Base-by-base conservation (phyloP, 345 rosid genomes). In the Syzygium aqueum region DNA sequence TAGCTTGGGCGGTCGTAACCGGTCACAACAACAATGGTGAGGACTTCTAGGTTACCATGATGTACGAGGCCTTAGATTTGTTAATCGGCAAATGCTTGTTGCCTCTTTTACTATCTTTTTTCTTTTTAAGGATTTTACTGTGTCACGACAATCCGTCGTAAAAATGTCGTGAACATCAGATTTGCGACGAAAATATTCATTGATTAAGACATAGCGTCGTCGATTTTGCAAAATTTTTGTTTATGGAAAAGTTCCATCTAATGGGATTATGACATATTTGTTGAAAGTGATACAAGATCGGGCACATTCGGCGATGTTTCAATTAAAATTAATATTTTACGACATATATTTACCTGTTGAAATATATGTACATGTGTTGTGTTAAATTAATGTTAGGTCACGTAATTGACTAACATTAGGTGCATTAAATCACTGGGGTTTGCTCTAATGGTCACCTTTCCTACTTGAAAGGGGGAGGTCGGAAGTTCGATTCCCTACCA, bases 101-200 rank as follows among this genome's bases (percentile, higher is more conserved):
- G 2, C 4, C 37, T n/a, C 19, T n/a, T n/a, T n/a, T 27, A 57
- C 25, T 57, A 11, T 25, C 3, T 25, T 27, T 27, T n/a, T 61
- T 27, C 3, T 61, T 61, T 61, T 27, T 3, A 5, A 12, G n/a
- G 28, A n/a, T 2, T 61, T n/a, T 30, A 13, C 15, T 13, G 13
- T 13, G 28, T n/a, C 28, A 14, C 13, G 37, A 61, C 13, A 14
- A 61, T 28, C 15, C n/a, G 73, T 61, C 0, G 53, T 43, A 43
- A n/a, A 2, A 61, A 6, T n/a, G 37, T n/a, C 37, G 2, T 6
- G 2, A 1, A 61, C n/a, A 6, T 2, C 0, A 61, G 5, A n/a
- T n/a, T 61, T 16, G 21, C 3, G 73, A 15, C 2, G 19, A 59
- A 27, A 27, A 11, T 12, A 59, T 61, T 61, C 19, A 43, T 61